These are phyloP conservation scores for Herpotrichia juniperi DNA, from an alignment of 2,329 filamentous ascomycete species.

Conservation along the genomic window DNA sequence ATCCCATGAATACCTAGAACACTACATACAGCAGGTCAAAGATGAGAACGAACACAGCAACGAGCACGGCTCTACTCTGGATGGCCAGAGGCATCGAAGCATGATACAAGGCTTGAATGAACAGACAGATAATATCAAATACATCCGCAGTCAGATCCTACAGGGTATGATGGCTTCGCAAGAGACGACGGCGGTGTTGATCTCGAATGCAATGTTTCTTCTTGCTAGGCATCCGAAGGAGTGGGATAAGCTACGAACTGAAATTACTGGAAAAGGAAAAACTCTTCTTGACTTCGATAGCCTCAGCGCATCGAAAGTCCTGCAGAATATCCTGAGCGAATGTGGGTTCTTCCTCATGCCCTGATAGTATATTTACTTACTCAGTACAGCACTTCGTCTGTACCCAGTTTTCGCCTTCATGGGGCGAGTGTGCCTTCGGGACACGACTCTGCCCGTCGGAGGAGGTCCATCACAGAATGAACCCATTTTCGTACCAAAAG, in stretches of 20 bases:
- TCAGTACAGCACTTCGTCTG: slow-evolving; percentile 15
- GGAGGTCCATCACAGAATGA: slow-evolving; percentile 13
- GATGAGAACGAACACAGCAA: neutral
- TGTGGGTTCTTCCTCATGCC: slow-evolving; percentile 38
- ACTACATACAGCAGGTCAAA: slow-evolving; percentile 4
- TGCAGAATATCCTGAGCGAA: slow-evolving; percentile 62
- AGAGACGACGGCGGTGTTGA: slow-evolving; percentile 30
- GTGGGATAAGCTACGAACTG: slow-evolving; percentile 37
- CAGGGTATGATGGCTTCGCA: slow-evolving; percentile 44
- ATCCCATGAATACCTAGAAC: slow-evolving; percentile 12
- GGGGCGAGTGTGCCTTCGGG: slow-evolving; percentile 11
- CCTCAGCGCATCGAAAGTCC: slow-evolving; percentile 60
- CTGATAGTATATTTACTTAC: neutral
- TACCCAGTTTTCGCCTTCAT: slow-evolving; percentile 21
- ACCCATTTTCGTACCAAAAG: slow-evolving; percentile 16
- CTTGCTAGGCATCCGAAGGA: slow-evolving; percentile 39
- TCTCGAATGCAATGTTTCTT: slow-evolving; percentile 25
- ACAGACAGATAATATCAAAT: slow-evolving; percentile 43
- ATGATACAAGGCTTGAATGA: slow-evolving; percentile 27
- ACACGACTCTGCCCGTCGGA: slow-evolving; percentile 21
- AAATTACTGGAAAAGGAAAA: slow-evolving; percentile 17
- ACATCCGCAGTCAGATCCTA: slow-evolving; percentile 46
- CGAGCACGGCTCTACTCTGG: neutral
- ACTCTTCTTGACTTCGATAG: slow-evolving; percentile 57
- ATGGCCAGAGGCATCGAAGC: neutral